These are phyloP conservation scores for Monosporozyma siamensis DNA, from an alignment of 805 yeast species.

Conservation along the genomic window DNA sequence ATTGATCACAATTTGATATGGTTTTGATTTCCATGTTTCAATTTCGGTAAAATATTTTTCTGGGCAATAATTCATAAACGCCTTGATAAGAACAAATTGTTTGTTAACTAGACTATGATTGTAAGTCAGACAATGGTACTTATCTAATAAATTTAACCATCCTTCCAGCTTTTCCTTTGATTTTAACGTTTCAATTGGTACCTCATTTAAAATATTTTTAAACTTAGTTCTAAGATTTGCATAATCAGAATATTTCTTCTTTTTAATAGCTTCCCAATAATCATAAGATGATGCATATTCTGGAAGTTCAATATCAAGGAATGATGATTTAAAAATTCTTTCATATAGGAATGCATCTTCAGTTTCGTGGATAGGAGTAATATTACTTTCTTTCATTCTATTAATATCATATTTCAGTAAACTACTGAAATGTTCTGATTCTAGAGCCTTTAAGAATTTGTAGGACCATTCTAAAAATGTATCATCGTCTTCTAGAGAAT, in stretches of 20 bases:
- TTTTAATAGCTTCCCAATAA: neutral
- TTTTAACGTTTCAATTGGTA: neutral
- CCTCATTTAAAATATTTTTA: neutral
- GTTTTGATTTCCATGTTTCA: neutral
- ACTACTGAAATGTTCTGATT: neutral
- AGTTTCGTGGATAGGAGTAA: neutral
- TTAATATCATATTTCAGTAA: neutral
- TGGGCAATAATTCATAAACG: neutral
- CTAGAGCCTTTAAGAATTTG: neutral
- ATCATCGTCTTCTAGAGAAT: neutral
- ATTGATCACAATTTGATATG: neutral
- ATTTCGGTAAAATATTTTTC: neutral
- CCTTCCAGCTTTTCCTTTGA: neutral
- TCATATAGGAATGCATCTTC: neutral
- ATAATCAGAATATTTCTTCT: neutral
- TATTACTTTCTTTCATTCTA: neutral
- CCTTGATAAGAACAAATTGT: neutral
- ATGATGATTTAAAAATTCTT: neutral
- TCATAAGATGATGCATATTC: neutral
- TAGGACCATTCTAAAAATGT: neutral
- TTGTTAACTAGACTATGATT: neutral
- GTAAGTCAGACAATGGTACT: neutral
- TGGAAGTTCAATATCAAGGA: neutral
- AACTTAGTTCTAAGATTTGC: neutral
- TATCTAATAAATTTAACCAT: neutral